Evolutionary conservation across 2,329 filamentous ascomycete genomes (phyloP).

Genomic region (Botrytis fabae): DNA sequence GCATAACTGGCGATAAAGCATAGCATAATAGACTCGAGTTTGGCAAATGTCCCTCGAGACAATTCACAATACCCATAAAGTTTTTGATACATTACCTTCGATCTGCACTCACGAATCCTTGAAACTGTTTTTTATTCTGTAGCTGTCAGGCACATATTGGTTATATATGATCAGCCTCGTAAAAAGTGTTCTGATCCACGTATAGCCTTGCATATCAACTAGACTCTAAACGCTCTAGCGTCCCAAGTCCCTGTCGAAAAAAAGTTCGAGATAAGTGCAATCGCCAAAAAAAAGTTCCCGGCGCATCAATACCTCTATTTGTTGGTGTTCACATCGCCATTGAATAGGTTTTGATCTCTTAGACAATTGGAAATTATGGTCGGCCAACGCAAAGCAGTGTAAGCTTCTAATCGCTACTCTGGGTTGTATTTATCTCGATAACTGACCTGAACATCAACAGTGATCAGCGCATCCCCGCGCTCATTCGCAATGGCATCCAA

Average conservation of each 20-base stretch:
- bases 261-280: conserved; percentile 25
- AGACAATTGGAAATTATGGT: conserved; percentile 28
- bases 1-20: conserved; percentile 10
- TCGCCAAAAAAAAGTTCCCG: conserved; percentile 23
- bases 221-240: background rate
- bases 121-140: background rate
- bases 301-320: conserved; percentile 22
- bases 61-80: conserved; percentile 11
- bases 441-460: conserved; percentile 46
- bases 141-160: background rate
- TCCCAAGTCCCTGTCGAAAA: conserved; percentile 9
- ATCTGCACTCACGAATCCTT: background rate
- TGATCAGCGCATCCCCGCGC: conserved; percentile 85
- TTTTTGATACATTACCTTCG: background rate
- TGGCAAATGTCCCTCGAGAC: background rate
- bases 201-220: conserved; percentile 17
- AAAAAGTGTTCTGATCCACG: background rate
- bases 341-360: conserved; percentile 25
- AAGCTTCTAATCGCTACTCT: conserved; percentile 26
- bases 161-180: background rate
- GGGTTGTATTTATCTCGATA: background rate
- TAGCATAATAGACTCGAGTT: background rate
- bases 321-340: conserved; percentile 30
- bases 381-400: conserved; percentile 38
- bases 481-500: conserved; percentile 87